Base-by-base conservation (phyloP, 441 rosid genomes). In the Populus hybrid region DNA sequence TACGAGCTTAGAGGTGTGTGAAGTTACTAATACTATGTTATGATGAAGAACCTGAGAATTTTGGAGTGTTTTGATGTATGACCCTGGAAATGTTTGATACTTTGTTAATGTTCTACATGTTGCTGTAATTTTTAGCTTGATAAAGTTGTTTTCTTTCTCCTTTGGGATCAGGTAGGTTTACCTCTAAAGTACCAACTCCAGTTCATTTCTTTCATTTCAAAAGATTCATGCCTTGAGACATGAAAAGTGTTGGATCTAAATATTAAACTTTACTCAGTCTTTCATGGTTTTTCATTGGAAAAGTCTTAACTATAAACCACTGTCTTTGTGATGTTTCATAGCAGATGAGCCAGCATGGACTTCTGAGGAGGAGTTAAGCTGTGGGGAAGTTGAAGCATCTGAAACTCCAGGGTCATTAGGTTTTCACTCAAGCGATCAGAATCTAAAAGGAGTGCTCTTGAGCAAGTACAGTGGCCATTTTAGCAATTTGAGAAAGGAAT, bases 401-500 rank as follows among this genome's bases (percentile, higher is more conserved):
- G 90, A 83, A 26, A 72, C 76, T 66, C 87, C 79, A 75, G 89
- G 85, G 24, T 76, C 77, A 46, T 65, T 30, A 0, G 81, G 80
- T 8, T 35, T 66, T 26, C 71, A 36, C n/a, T 32, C 64, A 10
- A 23, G 38, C 0, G 84, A 82, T 8, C 73, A 77, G 68, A 85
- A 84, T 68, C 72, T 88, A 30, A 91, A 88, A 77, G 88, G 82
- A 54, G 84, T 86, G 78, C 88, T 91, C 5, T 69, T 90, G 87
- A 79, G 82, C 63, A 89, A 86, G 77, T 89, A 88, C 78, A 85
- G 93, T 16, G 89, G 91, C 5, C 85, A 84, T 66, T 81, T 91
- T 14, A 84, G 91, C 79, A 88, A 69, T 46, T 78, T 91, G 79
- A 87, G 84, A 69, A 88, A 83, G 59, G 93, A 91, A 70, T 87